phyloP scores from a whole-genome alignment of 306 rosid genomes.

The Quercus rubra region DNA sequence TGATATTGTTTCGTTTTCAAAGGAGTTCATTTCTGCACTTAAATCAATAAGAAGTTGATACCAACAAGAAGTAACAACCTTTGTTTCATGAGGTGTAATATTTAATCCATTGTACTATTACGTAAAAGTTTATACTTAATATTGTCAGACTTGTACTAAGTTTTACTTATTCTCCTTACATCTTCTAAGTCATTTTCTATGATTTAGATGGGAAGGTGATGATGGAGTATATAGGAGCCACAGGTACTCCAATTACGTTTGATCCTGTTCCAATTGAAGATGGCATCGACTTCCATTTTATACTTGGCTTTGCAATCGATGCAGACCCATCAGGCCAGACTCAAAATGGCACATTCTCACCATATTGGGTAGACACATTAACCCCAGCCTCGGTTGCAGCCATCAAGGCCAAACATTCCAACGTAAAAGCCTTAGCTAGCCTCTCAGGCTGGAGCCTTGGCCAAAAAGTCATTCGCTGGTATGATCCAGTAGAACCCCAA shows the following conservation, averaged over 20 bases:
- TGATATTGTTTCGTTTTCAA: too few relatives aligned
- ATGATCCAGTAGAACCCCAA: constrained; percentile 29
- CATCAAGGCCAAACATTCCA: constrained; percentile 34
- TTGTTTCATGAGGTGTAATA: too few relatives aligned
- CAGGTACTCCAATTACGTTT: constrained; percentile 31
- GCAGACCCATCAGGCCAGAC: constrained; percentile 34
- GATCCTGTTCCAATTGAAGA: constrained; percentile 32
- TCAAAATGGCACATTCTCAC: constrained; percentile 47
- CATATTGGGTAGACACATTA: constrained; percentile 37
- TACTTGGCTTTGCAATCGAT: constrained; percentile 49
- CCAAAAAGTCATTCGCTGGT: constrained; percentile 42
- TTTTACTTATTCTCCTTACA: background rate
- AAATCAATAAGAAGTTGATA: too few relatives aligned
- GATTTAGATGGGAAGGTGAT: constrained; percentile 48
- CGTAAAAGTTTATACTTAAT: too few relatives aligned
- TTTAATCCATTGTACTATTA: too few relatives aligned
- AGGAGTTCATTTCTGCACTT: too few relatives aligned
- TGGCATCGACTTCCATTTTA: constrained; percentile 47
- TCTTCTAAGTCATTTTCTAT: background rate
- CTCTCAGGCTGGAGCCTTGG: constrained; percentile 51
- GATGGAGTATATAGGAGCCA: constrained; percentile 71
- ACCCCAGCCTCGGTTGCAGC: constrained; percentile 37
- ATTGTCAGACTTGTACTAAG: too few relatives aligned
- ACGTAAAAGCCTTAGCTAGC: constrained; percentile 48
- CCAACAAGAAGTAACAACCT: too few relatives aligned